Evolutionary conservation across 2,329 filamentous ascomycete species (phyloP), one percentile per base, ranked within the genome.

Genomic region (Emergomyces orientalis): DNA sequence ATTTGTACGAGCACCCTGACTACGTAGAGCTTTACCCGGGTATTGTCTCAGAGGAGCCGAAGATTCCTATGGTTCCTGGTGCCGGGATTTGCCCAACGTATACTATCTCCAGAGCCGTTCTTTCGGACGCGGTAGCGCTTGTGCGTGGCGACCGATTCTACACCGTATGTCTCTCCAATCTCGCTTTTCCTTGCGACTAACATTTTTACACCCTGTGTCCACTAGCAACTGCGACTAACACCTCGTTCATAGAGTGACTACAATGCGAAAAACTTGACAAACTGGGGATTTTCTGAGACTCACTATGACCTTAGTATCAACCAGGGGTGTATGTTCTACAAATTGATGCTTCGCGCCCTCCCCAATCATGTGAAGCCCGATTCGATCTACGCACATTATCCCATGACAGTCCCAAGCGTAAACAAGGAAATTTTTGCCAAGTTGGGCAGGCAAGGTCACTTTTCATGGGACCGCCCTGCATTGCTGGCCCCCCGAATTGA

Each of bases 21-120:
- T 83, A 82, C 70, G 84, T 90, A 14, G 87, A 90, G 69, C 77
- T 89, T 6, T 89, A 89, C 69, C 86, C 87, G 0, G 87, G 87
- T 11, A 74, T 89, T 1, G 81, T 88, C 65, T 69, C 71, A 22
- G 75, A 77, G 64, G 75, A 76, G 63, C 71, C 73, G 6, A 77
- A 77, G 63, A 66, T 71, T n/a, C 71, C 71, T 1, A 69, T 75
- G 70, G 68, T 68, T 45, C 75, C 75, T 39, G 74, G 75, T 52
- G 72, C 71, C 54, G 74, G 74, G 59, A 70, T 74, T n/a, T 74
- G 74, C 59, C 73, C 74, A 25, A 72, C 72, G 0, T 76, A 71
- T 62, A 77, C 76, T 0, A 71, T 77, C 43, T 72, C 73, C n/a
- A 64, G 72, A 59, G 75, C 75, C 3, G 72, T 79, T 45, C 70